A percentile compares a stretch with the other conserved stretches of the same genome.
Evolutionary conservation across 2,329 filamentous ascomycete species (phyloP).

Genomic region (Mariannaea sp.): DNA sequence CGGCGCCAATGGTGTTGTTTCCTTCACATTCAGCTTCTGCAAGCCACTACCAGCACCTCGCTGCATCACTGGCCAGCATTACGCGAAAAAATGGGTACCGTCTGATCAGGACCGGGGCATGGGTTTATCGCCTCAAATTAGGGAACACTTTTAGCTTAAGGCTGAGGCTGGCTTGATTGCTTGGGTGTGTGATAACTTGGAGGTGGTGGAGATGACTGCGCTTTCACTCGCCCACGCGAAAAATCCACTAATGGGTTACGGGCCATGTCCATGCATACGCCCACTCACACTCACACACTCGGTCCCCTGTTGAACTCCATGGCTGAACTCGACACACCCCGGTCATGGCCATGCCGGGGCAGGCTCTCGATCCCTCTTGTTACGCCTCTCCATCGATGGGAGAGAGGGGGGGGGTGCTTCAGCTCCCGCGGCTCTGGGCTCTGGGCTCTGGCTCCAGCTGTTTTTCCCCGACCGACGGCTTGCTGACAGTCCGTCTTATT

Average conservation of each 20-base stretch:
- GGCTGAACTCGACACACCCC: constrained; percentile 7
- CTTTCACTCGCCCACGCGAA: background rate
- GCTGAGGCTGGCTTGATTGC: constrained; percentile 27
- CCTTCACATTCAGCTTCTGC: constrained; percentile 44
- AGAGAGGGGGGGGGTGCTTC: too few species aligned
- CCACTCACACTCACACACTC: background rate
- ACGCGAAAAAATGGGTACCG: constrained; percentile 2
- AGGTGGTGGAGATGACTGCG: constrained; percentile 4
- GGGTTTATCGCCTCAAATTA: constrained; percentile 15
- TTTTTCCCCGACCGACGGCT: background rate
- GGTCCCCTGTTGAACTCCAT: background rate
- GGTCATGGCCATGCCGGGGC: background rate
- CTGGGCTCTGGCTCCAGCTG: constrained; percentile 1
- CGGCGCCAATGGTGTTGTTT: constrained; percentile 11
- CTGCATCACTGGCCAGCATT: constrained; percentile 32
- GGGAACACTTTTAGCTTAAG: constrained; percentile 31
- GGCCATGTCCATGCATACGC: constrained; percentile 4
- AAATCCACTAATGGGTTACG: background rate
- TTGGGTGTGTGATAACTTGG: constrained; percentile 17
- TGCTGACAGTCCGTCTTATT: constrained; percentile 17
- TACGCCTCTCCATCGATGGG: background rate
- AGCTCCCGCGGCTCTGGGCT: constrained; percentile 3
- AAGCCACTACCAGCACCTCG: constrained; percentile 35
- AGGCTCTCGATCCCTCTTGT: background rate
- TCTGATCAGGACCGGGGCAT: background rate